Percentiles rank a stretch among this genome's conserved stretches.
phyloP scores from a whole-genome alignment of 345 rosid genomes.

The Kandelia obovata region DNA sequence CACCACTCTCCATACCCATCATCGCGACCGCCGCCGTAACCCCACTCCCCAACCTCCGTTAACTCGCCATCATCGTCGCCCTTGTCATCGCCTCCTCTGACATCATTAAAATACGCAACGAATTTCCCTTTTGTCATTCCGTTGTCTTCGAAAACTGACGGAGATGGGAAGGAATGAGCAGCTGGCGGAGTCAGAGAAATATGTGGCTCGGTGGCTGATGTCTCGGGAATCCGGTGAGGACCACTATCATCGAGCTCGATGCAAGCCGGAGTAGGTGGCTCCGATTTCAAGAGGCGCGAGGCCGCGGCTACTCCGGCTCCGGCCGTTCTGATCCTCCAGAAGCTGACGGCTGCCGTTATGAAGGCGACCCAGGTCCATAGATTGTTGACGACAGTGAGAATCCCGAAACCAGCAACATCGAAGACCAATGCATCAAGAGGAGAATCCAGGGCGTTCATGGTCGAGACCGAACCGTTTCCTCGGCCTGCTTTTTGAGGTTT shows the following conservation, averaged over 20 bases:
- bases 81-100: background rate
- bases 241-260: background rate
- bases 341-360: slow-evolving; percentile 58
- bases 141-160: slow-evolving; percentile 13
- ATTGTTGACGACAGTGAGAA: slow-evolving; percentile 43
- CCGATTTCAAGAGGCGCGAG: background rate
- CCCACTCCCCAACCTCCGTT: slow-evolving; percentile 19
- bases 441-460: slow-evolving; percentile 38
- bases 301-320: background rate
- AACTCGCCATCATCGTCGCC: slow-evolving; percentile 20
- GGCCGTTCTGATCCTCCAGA: slow-evolving; percentile 59
- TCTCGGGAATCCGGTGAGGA: slow-evolving; percentile 6
- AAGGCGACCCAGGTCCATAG: slow-evolving; percentile 75
- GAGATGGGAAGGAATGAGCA: background rate
- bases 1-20: slow-evolving; percentile 27
- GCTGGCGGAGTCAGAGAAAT: background rate
- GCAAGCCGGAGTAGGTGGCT: background rate
- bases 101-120: slow-evolving; percentile 38
- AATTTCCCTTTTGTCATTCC: slow-evolving; percentile 50
- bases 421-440: slow-evolving; percentile 47
- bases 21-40: background rate
- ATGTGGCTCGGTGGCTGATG: background rate
- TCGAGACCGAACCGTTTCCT: background rate
- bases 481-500: background rate
- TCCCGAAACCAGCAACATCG: slow-evolving; percentile 42